A percentile compares a stretch with the other conserved stretches of the same genome.
These are phyloP conservation scores for Ettlia oleoabundans DNA, from an alignment of 139 green algal genomes.

Conservation along the genomic window DNA sequence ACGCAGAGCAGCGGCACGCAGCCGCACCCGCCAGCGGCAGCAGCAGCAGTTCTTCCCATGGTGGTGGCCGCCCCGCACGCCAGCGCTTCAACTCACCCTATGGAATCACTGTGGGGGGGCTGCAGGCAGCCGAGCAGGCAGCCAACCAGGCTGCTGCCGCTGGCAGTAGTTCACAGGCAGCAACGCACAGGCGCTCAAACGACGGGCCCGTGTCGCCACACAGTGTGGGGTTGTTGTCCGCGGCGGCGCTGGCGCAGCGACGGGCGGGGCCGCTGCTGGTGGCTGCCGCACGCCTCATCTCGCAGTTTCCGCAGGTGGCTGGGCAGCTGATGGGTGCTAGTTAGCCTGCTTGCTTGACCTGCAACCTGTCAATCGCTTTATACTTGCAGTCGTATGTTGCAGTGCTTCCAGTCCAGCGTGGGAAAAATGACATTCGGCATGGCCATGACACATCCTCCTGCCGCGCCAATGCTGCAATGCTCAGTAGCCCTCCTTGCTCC, in stretches of 20 bases:
- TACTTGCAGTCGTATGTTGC: too few species aligned
- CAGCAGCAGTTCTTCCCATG: background rate
- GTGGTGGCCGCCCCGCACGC: background rate
- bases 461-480: too few species aligned
- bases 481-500: too few species aligned
- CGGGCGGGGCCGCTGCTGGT: conserved; percentile 68
- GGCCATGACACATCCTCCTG: too few species aligned
- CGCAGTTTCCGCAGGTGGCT: conserved; percentile 73
- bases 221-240: background rate
- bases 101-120: background rate
- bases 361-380: too few species aligned
- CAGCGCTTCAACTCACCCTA: conserved; percentile 33
- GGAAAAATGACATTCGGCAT: too few species aligned
- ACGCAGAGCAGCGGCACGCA: conserved; percentile 51
- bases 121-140: background rate
- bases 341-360: too few species aligned
- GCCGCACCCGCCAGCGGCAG: background rate
- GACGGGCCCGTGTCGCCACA: too few species aligned
- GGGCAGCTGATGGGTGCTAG: background rate
- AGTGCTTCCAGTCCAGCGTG: too few species aligned
- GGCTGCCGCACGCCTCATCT: conserved; percentile 76
- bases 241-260: background rate
- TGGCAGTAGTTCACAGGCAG: background rate
- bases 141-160: background rate
- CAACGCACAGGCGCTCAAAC: too few species aligned